A percentile compares a stretch with the other conserved stretches of the same genome.
phyloP scores from a whole-genome alignment of 805 yeast species.

The Schwanniomyces pseudopolymorphus region DNA sequence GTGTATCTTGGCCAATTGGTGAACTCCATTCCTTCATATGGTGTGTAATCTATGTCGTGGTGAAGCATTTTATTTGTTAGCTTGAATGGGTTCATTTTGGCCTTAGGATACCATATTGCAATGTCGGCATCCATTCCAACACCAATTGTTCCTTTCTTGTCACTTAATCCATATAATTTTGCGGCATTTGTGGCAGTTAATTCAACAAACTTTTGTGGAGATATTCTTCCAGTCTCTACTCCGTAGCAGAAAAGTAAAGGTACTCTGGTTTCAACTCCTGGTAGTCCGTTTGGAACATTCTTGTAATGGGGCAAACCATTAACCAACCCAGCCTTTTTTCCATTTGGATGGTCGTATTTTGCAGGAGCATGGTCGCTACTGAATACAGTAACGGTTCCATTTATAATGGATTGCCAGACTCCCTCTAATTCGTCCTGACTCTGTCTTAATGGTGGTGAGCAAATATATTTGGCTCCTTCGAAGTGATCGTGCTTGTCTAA shows the following conservation, averaged over 20 bases:
- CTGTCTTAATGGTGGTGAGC: constrained; percentile 51
- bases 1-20: constrained; percentile 50
- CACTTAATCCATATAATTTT: constrained; percentile 41
- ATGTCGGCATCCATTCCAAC: constrained; percentile 52
- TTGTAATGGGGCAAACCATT: constrained; percentile 42
- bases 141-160: constrained; percentile 41
- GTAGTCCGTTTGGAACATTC: constrained; percentile 48
- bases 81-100: constrained; percentile 12
- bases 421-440: constrained; percentile 37
- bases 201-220: constrained; percentile 45
- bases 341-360: constrained; percentile 37
- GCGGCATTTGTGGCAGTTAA: constrained; percentile 47
- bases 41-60: constrained; percentile 40
- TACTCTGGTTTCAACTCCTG: constrained; percentile 49
- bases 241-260: constrained; percentile 46
- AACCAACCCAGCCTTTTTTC: constrained; percentile 42
- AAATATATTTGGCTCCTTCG: constrained; percentile 49
- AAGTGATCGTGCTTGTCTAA: constrained; percentile 17
- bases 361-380: constrained; percentile 50
- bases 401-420: constrained; percentile 45
- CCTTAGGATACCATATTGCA: constrained; percentile 47
- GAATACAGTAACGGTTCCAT: constrained; percentile 48
- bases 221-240: constrained; percentile 38
- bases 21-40: constrained; percentile 38
- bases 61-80: constrained; percentile 27